phyloP scores from a whole-genome alignment of 75 land plant species.

The Chamaecyparis obtusa region DNA sequence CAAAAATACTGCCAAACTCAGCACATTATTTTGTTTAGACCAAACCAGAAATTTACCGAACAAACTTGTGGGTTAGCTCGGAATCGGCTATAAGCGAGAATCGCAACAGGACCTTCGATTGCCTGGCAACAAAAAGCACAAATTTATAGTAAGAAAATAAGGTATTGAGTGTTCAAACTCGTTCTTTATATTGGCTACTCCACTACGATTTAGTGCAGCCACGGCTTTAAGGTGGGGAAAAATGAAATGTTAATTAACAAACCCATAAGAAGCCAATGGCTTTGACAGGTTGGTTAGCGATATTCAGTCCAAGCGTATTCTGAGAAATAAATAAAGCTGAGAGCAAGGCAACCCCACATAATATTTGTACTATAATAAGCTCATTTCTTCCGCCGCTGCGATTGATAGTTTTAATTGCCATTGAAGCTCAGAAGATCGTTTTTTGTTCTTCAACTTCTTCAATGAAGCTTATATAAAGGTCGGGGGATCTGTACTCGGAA shows the following conservation, averaged over 20 bases:
- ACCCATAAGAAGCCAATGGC: slow-evolving; percentile 30
- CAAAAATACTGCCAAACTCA: neutral
- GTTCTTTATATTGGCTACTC: neutral
- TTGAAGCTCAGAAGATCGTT: neutral
- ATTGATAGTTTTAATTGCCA: neutral
- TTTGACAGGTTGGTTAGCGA: slow-evolving; percentile 13
- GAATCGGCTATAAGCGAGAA: slow-evolving; percentile 30
- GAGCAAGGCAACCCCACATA: slow-evolving; percentile 16
- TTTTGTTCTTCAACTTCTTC: neutral
- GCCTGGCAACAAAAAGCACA: slow-evolving; percentile 8
- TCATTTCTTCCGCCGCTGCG: neutral
- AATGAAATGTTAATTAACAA: neutral
- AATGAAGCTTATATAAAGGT: neutral
- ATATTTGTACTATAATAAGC: neutral
- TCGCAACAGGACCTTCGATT: slow-evolving; percentile 24
- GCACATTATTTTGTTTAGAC: neutral
- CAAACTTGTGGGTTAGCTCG: slow-evolving; percentile 24
- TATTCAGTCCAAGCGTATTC: slow-evolving; percentile 6
- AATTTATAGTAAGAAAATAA: neutral
- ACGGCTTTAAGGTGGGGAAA: neutral
- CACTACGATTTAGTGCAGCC: neutral
- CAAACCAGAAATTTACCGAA: slow-evolving; percentile 21
- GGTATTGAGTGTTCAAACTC: neutral
- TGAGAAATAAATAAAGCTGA: slow-evolving; percentile 13
- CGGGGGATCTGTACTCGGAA: neutral